Conservation (phyloP, 176 grass and related monocot species). For the Coix lacrymajobi region DNA sequence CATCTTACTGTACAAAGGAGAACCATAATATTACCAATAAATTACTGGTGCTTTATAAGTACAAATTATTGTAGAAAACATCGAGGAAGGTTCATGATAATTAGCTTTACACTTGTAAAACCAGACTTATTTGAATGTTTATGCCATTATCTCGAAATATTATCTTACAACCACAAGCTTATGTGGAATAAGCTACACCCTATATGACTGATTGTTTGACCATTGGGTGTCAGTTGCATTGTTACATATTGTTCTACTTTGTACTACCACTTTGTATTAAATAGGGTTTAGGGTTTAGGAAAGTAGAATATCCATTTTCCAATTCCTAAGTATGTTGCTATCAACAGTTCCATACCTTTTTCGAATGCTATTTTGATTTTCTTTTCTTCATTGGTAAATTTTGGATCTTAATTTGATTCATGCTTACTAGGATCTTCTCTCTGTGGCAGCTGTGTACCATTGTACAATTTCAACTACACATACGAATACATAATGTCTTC, state of each 20-base stretch:
- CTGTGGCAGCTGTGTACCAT: constrained; percentile 81
- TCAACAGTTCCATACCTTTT: background rate
- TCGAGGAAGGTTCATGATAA: background rate
- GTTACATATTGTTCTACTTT: background rate
- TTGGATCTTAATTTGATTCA: constrained; percentile 34
- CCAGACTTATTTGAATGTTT: background rate
- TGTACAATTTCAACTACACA: constrained; percentile 97
- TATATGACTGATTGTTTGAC: background rate
- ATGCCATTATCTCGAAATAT: background rate
- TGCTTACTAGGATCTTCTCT: constrained; percentile 52
- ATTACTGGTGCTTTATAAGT: background rate
- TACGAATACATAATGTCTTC: constrained; percentile 97
- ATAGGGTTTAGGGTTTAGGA: too few relatives aligned
- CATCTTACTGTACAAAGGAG: background rate
- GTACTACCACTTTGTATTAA: background rate
- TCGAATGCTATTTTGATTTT: background rate
- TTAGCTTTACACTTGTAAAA: background rate
- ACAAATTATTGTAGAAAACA: background rate
- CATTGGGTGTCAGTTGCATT: background rate
- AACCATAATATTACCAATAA: background rate
- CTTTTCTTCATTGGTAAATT: background rate
- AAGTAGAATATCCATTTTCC: background rate
- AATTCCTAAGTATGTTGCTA: background rate
- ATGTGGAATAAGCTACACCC: background rate
- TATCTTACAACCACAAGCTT: background rate